Evolutionary conservation across 1,284 basidiomycete genomes (phyloP), one percentile per base, ranked within the genome.

Genomic region (Leccinum pachyderme): DNA sequence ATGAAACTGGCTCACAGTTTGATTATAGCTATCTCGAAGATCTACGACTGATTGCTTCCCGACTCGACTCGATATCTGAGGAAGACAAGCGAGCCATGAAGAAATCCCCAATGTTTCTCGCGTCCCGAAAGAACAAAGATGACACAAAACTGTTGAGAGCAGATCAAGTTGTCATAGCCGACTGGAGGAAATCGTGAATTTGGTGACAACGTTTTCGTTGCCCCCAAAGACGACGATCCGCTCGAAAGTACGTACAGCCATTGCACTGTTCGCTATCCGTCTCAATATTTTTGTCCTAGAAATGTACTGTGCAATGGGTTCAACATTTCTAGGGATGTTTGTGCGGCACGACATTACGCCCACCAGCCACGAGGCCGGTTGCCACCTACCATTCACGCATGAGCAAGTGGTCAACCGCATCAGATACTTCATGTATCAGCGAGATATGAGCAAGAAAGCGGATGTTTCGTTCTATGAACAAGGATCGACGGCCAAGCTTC

Each of bases 161-260:
- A 12, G 32, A 54, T 25, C 54, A 66, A 49, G 49, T 68, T 15
- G 44, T 67, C 18, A 61, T 70, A 18, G 32, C 48, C 7, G 65
- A 67, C 24, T 65, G 63, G 64, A n/a, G 68, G 59, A 37, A 61
- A 52, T 31, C 53, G 58, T 5, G 53, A 63, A 6, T 67, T 67
- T 6, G 54, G 56, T 28, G 29, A 50, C 5, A 18, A 49, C 18
- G 58, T 70, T 12, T 70, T 33, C 18, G 25, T 57, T 22, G 60
- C 62, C 15, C 68, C 68, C 3, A 47, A 63, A 33, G 66, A 70
- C 18, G 57, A 57, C 2, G 37, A 41, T 27, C 7, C 44, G 5
- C 59, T 70, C 6, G 55, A 70, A 56, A 67, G 65, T 70, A 27
- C 6, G 56, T 25, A n/a, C n/a, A 9, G 5, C 32, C 7, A 11